Base-by-base conservation (phyloP, 1,284 basidiomycete species). In the Sporisorium scitamineum region DNA sequence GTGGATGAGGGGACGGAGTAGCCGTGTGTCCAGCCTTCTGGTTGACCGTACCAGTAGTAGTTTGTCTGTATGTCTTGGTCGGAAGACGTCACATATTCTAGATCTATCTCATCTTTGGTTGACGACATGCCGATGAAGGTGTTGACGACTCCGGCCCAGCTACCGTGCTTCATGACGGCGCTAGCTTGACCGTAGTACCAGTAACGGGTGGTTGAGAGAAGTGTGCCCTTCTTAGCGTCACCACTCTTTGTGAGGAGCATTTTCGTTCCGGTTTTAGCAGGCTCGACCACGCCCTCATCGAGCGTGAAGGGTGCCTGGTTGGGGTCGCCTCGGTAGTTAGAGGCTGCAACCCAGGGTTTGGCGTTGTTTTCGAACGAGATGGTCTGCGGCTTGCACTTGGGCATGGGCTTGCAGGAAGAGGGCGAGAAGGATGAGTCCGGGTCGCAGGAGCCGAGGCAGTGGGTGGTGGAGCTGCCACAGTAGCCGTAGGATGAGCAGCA, bases 31-130 rank as follows among this genome's bases (percentile, higher is more conserved):
- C 62, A 76, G 24, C 73, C 73, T 29, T 76, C 74, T 0, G 65
- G 18, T 6, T 69, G 45, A 2, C 74, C 74, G 13, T 14, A 22
- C 74, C 74, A 76, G 59, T 66, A 76, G 4, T 24, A 76, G 51
- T 80, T 80, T 16, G 70, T 79, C 52, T 77, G 24, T 0, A 63
- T 62, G n/a, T 78, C 67, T 9, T 59, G 54, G 27, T 55, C 52
- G 24, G 54, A 41, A 24, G n/a, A 13, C 0, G 70, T 76, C 1
- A 71, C 78, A 42, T 62, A 79, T 39, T 80, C 79, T 64, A 64
- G 79, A 39, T 78, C 79, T 14, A 80, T 67, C 42, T 79, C 79
- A 32, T 78, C 78, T 41, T 63, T 64, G 3, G 67, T 70, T n/a
- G n/a, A n/a, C 5, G 47, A 52, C 74, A 80, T 77, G 24, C 73